phyloP scores from a whole-genome alignment of 306 rosid genomes.

The Vigna hirtella region DNA sequence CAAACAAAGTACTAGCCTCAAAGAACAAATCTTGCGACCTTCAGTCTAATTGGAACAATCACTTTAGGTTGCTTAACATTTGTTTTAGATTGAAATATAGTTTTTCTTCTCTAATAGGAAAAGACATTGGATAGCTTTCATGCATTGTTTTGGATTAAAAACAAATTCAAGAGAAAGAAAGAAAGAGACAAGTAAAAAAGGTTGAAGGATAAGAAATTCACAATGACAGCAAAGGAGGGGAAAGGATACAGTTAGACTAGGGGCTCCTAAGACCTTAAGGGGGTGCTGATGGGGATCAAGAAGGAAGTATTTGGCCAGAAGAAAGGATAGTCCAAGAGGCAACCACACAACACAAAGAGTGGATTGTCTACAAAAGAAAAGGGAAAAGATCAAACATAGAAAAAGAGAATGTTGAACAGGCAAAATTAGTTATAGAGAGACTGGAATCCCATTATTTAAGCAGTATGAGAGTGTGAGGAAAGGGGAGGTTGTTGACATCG shows the following conservation, averaged over 20 bases:
- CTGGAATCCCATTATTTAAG: too few relatives aligned
- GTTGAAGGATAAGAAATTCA: neutral
- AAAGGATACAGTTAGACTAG: neutral
- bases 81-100: neutral
- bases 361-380: too few relatives aligned
- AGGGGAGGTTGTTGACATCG: too few relatives aligned
- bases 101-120: neutral
- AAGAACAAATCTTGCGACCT: neutral
- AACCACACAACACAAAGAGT: too few relatives aligned
- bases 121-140: neutral
- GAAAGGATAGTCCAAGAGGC: too few relatives aligned
- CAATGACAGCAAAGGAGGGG: neutral
- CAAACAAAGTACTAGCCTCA: neutral
- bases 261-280: neutral
- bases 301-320: too few relatives aligned
- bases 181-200: neutral
- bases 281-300: too few relatives aligned
- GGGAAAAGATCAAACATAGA: too few relatives aligned
- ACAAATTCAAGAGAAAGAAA: neutral
- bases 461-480: too few relatives aligned
- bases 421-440: too few relatives aligned
- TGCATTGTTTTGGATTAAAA: neutral
- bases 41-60: neutral
- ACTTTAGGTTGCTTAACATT: slow-evolving; percentile 9
- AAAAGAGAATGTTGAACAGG: too few relatives aligned